Evolutionary conservation across 495 filamentous ascomycete genomes (phyloP).

Genomic region (Cercophora newfieldiana): DNA sequence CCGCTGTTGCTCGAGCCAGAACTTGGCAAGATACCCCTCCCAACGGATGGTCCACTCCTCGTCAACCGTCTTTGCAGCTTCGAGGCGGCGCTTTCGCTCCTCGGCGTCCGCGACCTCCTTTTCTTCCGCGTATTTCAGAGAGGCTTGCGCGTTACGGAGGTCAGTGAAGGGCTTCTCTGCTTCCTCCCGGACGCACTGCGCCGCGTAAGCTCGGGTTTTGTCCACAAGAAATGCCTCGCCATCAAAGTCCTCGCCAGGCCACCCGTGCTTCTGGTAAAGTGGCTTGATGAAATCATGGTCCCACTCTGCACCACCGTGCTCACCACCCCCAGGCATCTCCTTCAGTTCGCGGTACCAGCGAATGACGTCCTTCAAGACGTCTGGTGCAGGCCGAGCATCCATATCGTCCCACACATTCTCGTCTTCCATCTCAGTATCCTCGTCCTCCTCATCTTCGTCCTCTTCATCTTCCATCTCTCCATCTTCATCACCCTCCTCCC

Average conservation of each 20-base stretch:
- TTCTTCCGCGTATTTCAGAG: too few species aligned
- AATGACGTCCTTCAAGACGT: conserved; percentile 27
- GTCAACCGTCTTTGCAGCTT: too few species aligned
- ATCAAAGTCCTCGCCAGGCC: conserved; percentile 21
- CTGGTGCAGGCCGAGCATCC: conserved; percentile 16
- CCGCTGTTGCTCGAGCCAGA: too few species aligned
- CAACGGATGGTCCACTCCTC: too few species aligned
- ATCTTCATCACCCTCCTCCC: background rate
- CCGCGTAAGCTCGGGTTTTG: background rate
- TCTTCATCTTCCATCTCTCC: background rate
- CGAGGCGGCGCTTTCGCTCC: too few species aligned
- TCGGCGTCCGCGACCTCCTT: too few species aligned
- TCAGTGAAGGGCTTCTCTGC: too few species aligned
- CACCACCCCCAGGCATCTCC: conserved; percentile 10
- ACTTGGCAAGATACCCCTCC: too few species aligned
- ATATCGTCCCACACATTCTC: conserved; percentile 18
- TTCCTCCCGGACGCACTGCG: background rate
- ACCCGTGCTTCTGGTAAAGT: conserved; percentile 21
- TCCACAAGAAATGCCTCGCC: conserved; percentile 15
- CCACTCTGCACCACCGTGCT: background rate
- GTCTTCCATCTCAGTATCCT: background rate
- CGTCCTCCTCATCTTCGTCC: background rate
- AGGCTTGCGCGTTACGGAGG: too few species aligned
- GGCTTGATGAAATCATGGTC: background rate
- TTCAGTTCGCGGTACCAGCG: conserved; percentile 13